Conservation (phyloP, 768 basidiomycete species). For the Boletus rufocinnamomeus region DNA sequence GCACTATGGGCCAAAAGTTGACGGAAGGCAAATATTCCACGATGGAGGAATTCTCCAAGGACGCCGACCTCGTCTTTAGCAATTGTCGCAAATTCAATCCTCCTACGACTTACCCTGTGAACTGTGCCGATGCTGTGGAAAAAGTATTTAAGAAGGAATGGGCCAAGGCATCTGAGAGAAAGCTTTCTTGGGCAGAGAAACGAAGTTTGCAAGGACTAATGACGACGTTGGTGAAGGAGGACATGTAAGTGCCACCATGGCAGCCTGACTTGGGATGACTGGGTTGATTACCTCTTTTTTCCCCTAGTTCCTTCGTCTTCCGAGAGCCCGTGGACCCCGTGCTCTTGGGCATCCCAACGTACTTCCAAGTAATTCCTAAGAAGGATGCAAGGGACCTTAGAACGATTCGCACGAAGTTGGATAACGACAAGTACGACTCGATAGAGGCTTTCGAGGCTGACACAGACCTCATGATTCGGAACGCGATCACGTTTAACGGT, state of each 20-base stretch:
- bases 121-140: constrained; percentile 75
- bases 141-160: constrained; percentile 82
- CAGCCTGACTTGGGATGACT: neutral
- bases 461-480: constrained; percentile 82
- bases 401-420: constrained; percentile 80
- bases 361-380: constrained; percentile 81
- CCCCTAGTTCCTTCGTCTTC: constrained; percentile 69
- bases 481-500: constrained; percentile 89
- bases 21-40: constrained; percentile 65
- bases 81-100: constrained; percentile 96
- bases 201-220: constrained; percentile 71
- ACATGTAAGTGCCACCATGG: constrained; percentile 46
- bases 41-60: constrained; percentile 81
- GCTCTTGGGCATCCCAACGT: constrained; percentile 78
- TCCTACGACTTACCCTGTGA: constrained; percentile 69
- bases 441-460: constrained; percentile 82
- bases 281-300: neutral
- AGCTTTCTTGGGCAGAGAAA: constrained; percentile 78
- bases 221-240: constrained; percentile 67
- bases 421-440: constrained; percentile 78
- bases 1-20: constrained; percentile 74
- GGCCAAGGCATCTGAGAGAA: constrained; percentile 71
- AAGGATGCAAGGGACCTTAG: constrained; percentile 86
- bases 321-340: constrained; percentile 90
- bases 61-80: constrained; percentile 78